A percentile compares a stretch with the other conserved stretches of the same genome.
These are phyloP conservation scores for Ogataea corticis DNA, from an alignment of 805 yeast species.

Conservation along the genomic window DNA sequence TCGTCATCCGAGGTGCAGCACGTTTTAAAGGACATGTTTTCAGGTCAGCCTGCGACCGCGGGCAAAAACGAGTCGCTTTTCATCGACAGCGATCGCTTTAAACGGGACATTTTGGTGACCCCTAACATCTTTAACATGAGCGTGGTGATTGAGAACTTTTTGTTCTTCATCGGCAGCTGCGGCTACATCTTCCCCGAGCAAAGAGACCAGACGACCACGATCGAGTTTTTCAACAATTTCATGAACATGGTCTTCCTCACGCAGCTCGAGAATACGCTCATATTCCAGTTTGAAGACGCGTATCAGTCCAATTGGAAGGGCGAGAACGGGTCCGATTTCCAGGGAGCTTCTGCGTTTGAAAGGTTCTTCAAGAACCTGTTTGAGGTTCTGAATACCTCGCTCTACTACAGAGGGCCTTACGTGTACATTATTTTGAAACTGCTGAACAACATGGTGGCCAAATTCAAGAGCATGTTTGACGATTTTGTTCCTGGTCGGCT, in stretches of 20 bases:
- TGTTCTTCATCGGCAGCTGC: constrained; percentile 66
- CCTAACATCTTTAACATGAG: constrained; percentile 80
- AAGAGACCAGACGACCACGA: constrained; percentile 21
- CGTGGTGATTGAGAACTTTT: constrained; percentile 69
- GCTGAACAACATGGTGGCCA: constrained; percentile 40
- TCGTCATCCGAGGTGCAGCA: constrained; percentile 38
- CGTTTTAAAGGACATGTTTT: constrained; percentile 62
- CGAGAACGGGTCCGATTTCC: constrained; percentile 38
- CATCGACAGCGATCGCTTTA: constrained; percentile 56
- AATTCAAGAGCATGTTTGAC: constrained; percentile 35
- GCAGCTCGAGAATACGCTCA: constrained; percentile 57
- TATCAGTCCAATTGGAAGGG: constrained; percentile 37
- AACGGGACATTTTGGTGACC: constrained; percentile 64
- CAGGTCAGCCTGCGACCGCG: constrained; percentile 46
- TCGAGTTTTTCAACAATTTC: constrained; percentile 58
- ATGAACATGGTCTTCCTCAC: constrained; percentile 67
- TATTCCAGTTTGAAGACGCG: constrained; percentile 49
- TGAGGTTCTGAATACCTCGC: constrained; percentile 58
- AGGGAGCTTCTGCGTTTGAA: constrained; percentile 44
- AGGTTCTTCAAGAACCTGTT: constrained; percentile 49
- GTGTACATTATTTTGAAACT: constrained; percentile 45
- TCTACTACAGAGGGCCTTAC: constrained; percentile 57
- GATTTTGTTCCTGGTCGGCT: constrained; percentile 24
- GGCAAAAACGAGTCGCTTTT: constrained; percentile 40
- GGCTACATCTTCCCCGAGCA: constrained; percentile 39